Base-by-base conservation (phyloP, 225 moss, liverwort and hornwort species). In the Bryum argenteum region DNA sequence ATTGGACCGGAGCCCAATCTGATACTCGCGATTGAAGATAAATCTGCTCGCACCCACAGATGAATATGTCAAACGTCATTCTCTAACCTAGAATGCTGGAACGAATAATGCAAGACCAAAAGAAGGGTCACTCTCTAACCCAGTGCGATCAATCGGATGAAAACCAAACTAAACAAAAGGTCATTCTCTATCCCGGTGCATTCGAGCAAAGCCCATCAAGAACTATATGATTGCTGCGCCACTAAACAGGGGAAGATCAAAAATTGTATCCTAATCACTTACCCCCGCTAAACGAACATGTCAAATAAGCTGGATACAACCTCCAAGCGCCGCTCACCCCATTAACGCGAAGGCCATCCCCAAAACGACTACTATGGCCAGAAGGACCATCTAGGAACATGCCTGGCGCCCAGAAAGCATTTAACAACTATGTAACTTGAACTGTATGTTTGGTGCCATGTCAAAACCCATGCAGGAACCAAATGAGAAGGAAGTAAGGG, bases 1-100 rank as follows among this genome's bases (percentile, higher is more conserved):
- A 82, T 80, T 24, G 95, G 95, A 47, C 95, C 95, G 11, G 95
- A 88, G 57, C 83, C 81, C 63, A 96, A 74, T 67, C 76, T 77
- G 54, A 89, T 83, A 40, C 89, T 89, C 26, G 88, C 78, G 42
- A 82, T 20, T 18, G 86, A 79, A 33, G 89, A 78, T 69, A 73
- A 77, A 73, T 91, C 93, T 92, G 88, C 68, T 51, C 19, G 54
- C 61, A 64, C n/a, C 51, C 55, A 83, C 26, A 65, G 15, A 47
- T 8, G 10, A 45, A 59, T 5, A 54, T 33, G 72, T 79, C 58
- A 83, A 63, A 37, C 11, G 14, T 1, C 19, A 63, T 21, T 44
- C 33, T 33, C 33, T 33, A 33, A 33, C 33, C 33, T 33, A 33
- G 33, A 5, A 33, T 33, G 33, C 3, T 33, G 5, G 7, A 33